phyloP scores from a whole-genome alignment of 768 basidiomycete species.

The Tulasnella sp. region DNA sequence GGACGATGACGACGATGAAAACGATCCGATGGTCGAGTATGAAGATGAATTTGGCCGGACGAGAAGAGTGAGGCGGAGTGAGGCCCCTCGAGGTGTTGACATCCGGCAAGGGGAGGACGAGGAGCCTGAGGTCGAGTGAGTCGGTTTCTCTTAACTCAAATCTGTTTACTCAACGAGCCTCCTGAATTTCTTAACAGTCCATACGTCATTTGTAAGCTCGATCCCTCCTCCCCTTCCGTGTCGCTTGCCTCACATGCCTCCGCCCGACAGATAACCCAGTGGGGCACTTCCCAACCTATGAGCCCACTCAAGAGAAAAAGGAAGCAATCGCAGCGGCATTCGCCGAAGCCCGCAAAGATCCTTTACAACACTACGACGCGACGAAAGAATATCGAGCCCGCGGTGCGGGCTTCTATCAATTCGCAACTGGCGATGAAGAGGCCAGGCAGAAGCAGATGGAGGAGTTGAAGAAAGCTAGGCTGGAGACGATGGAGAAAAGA shows the following conservation, averaged over 20 bases:
- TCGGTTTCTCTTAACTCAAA: neutral
- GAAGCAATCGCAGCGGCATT: constrained; percentile 72
- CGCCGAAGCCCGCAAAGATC: constrained; percentile 71
- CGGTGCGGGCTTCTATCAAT: constrained; percentile 91
- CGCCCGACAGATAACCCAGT: constrained; percentile 69
- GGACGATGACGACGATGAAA: constrained; percentile 35
- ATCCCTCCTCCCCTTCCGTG: constrained; percentile 30
- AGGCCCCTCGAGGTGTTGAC: constrained; percentile 71
- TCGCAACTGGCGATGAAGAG: constrained; percentile 78
- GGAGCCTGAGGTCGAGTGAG: constrained; percentile 46
- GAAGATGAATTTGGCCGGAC: constrained; percentile 86
- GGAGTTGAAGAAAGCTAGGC: constrained; percentile 58
- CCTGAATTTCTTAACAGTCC: constrained; percentile 50
- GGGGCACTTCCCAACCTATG: constrained; percentile 85
- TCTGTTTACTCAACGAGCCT: neutral
- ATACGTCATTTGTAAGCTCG: constrained; percentile 54
- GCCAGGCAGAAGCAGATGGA: constrained; percentile 80
- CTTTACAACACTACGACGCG: constrained; percentile 80
- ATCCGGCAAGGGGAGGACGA: constrained; percentile 39
- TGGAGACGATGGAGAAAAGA: constrained; percentile 29
- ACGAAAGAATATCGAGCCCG: constrained; percentile 79
- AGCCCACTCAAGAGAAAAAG: constrained; percentile 77
- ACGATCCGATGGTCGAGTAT: constrained; percentile 82
- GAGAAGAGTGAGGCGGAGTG: constrained; percentile 68
- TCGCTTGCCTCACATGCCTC: neutral